A percentile compares a stretch with the other conserved stretches of the same genome.
phyloP scores from a whole-genome alignment of 805 yeast genomes.

The Torulaspora maleeae region DNA sequence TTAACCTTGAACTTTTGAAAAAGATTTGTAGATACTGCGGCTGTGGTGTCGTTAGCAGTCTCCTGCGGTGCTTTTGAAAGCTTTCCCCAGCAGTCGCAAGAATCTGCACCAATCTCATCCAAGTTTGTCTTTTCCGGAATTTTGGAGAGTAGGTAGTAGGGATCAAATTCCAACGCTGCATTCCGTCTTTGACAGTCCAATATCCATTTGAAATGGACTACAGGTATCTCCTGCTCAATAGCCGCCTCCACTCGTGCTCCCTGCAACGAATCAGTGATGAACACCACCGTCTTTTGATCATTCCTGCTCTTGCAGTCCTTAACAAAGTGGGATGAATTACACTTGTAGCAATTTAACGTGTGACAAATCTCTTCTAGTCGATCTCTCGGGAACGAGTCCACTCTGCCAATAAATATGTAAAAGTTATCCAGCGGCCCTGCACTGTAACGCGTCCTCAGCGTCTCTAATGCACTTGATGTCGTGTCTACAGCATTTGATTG shows the following conservation, averaged over 20 bases:
- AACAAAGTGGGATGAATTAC: slow-evolving; percentile 19
- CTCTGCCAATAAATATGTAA: slow-evolving; percentile 32
- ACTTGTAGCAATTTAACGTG: slow-evolving; percentile 15
- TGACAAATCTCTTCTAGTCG: slow-evolving; percentile 17
- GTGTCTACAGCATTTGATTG: not conserved
- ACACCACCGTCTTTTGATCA: slow-evolving; percentile 17
- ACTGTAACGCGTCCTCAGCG: slow-evolving; percentile 17
- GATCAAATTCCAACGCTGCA: slow-evolving; percentile 39
- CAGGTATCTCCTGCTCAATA: slow-evolving; percentile 36
- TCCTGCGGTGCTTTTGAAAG: slow-evolving; percentile 6
- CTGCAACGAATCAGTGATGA: slow-evolving; percentile 27
- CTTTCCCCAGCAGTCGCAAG: slow-evolving; percentile 31
- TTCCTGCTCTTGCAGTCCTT: slow-evolving; percentile 13
- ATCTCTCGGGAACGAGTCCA: slow-evolving; percentile 9
- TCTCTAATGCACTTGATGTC: slow-evolving; percentile 13
- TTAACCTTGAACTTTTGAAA: slow-evolving; percentile 27
- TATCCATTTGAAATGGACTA: slow-evolving; percentile 45
- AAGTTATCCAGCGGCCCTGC: slow-evolving; percentile 23
- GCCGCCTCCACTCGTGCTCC: slow-evolving; percentile 39
- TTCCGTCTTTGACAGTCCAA: slow-evolving; percentile 38
- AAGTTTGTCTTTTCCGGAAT: slow-evolving; percentile 13
- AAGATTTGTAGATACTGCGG: slow-evolving; percentile 7
- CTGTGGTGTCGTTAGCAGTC: not conserved
- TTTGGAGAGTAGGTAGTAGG: slow-evolving; percentile 28
- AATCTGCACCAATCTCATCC: slow-evolving; percentile 33